Conservation (phyloP, 352 stramenopile species). For the Blastocystis sp. region DNA sequence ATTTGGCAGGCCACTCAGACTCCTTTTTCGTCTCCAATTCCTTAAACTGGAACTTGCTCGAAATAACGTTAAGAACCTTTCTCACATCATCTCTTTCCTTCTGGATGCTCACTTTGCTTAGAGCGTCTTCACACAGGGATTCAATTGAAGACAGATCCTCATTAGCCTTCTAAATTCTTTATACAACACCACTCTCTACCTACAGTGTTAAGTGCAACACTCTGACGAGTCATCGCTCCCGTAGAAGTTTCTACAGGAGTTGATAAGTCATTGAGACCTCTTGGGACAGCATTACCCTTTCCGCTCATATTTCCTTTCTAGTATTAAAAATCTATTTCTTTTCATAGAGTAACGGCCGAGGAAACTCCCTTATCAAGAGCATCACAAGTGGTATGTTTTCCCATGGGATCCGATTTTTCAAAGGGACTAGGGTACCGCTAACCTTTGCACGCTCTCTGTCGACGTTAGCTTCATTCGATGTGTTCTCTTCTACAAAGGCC, state of each 20-base stretch:
- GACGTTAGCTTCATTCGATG: neutral
- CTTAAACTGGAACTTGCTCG: neutral
- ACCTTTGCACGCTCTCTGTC: neutral
- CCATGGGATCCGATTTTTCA: neutral
- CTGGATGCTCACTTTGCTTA: slow-evolving; percentile 21
- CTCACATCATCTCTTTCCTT: slow-evolving; percentile 14
- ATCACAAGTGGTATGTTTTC: neutral
- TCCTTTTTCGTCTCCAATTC: neutral
- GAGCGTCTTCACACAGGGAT: neutral
- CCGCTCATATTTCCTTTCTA: neutral
- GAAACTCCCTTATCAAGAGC: neutral
- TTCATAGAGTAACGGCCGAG: neutral
- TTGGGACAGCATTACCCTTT: neutral
- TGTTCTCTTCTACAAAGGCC: neutral
- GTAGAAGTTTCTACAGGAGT: neutral
- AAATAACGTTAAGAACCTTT: slow-evolving; percentile 25
- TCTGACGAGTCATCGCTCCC: slow-evolving; percentile 49
- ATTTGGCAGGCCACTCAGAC: slow-evolving; percentile 6
- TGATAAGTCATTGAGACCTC: neutral
- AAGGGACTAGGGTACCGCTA: neutral
- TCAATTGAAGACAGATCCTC: neutral
- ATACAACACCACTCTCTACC: neutral
- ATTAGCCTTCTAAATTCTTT: neutral
- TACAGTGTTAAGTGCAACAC: neutral
- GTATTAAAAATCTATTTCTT: neutral